These are phyloP conservation scores for Lunasporangiospora selenospora DNA, from an alignment of 192 early-diverging fungal species.

Conservation along the genomic window DNA sequence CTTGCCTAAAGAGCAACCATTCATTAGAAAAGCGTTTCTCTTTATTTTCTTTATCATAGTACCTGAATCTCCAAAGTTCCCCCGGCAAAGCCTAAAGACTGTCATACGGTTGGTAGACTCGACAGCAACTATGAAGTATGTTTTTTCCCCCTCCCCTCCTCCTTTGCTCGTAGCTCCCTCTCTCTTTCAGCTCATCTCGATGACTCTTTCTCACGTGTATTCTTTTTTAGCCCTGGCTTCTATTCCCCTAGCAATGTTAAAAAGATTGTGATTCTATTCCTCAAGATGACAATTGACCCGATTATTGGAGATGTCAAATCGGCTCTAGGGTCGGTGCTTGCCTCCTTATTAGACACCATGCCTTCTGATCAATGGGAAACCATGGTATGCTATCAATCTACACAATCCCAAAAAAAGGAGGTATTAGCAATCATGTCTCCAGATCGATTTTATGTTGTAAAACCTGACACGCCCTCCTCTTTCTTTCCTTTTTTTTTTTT, in stretches of 20 bases:
- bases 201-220: not conserved
- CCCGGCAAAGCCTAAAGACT: slow-evolving; percentile 22
- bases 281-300: slow-evolving; percentile 39
- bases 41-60: slow-evolving; percentile 5
- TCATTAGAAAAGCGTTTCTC: too few species aligned
- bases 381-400: slow-evolving; percentile 10
- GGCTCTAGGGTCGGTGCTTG: slow-evolving; percentile 20
- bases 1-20: not conserved
- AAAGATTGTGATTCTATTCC: slow-evolving; percentile 18
- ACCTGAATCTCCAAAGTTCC: slow-evolving; percentile 23
- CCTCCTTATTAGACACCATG: slow-evolving; percentile 19
- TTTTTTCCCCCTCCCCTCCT: not conserved
- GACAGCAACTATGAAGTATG: slow-evolving; percentile 40
- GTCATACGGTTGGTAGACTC: slow-evolving; percentile 26
- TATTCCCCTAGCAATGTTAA: slow-evolving; percentile 15
- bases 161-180: not conserved
- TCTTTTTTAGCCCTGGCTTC: slow-evolving; percentile 20
- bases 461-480: not conserved
- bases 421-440: not conserved
- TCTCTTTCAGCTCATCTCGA: not conserved
- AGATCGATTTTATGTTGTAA: not conserved
- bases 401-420: too few species aligned
- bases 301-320: slow-evolving; percentile 44
- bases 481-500: not conserved
- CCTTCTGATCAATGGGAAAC: slow-evolving; percentile 15